These are phyloP conservation scores for Vitis hybrid DNA, from an alignment of 177 flowering plant genomes.

Conservation along the genomic window DNA sequence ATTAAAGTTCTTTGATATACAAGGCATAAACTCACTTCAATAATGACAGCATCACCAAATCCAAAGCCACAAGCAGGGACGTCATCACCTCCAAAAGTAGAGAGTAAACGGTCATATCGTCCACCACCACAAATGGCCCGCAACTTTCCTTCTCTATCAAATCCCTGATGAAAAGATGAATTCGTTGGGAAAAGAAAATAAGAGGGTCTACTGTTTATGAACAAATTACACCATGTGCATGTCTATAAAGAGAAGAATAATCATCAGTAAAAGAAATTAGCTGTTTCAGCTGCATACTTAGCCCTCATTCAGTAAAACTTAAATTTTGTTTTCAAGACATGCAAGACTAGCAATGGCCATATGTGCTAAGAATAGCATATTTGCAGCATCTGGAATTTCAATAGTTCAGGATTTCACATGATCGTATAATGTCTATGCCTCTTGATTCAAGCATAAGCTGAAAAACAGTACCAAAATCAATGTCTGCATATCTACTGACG, in stretches of 20 bases:
- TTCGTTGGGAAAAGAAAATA: not conserved
- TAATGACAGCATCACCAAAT: constrained; percentile 94
- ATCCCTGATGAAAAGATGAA: constrained; percentile 46
- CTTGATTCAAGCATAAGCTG: not conserved
- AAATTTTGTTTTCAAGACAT: not conserved
- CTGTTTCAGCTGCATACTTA: not conserved
- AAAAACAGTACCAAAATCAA: no score
- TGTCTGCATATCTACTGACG: no score
- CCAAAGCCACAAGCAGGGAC: constrained; percentile 97
- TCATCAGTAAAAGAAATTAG: not conserved
- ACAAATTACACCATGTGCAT: not conserved
- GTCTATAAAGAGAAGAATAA: not conserved
- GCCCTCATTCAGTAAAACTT: not conserved
- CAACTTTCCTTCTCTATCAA: constrained; percentile 82
- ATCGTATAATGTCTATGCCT: not conserved
- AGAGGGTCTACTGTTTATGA: not conserved
- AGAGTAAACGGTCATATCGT: constrained; percentile 75
- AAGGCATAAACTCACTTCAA: constrained; percentile 60
- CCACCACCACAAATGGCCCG: constrained; percentile 99
- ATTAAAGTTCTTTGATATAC: not conserved
- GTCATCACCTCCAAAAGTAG: constrained; percentile 91
- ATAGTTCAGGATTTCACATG: not conserved
- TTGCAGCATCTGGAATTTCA: not conserved
- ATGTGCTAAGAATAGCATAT: not conserved
- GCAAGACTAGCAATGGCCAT: not conserved